Conservation (phyloP, 305 asterid genomes). For the Salvia sclarea region DNA sequence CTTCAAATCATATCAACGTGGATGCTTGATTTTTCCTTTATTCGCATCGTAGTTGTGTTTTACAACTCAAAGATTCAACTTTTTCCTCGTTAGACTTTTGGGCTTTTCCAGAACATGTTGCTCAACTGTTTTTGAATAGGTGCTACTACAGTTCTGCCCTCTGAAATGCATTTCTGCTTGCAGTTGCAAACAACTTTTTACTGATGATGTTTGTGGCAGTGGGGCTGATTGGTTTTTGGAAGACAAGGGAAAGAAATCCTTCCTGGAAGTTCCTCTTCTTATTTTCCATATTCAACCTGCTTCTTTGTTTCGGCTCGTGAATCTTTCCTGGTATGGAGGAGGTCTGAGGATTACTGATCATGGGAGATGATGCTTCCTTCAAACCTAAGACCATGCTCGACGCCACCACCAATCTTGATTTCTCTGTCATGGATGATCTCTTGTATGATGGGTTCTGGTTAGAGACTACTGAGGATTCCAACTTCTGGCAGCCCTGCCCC, state of each 20-base stretch:
- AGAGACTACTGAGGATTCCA: constrained; percentile 57
- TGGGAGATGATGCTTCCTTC: constrained; percentile 54
- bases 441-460: constrained; percentile 76
- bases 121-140: neutral
- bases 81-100: neutral
- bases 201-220: constrained; percentile 40
- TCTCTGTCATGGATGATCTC: constrained; percentile 64
- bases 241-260: constrained; percentile 47
- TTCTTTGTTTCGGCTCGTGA: constrained; percentile 48
- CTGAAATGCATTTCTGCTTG: constrained; percentile 49
- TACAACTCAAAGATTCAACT: constrained; percentile 15
- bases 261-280: constrained; percentile 53
- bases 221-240: constrained; percentile 43
- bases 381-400: constrained; percentile 41
- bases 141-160: constrained; percentile 1
- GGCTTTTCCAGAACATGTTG: neutral
- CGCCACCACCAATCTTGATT: constrained; percentile 40
- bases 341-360: constrained; percentile 38
- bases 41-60: neutral
- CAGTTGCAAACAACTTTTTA: constrained; percentile 21
- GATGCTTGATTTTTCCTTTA: neutral
- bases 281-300: constrained; percentile 49
- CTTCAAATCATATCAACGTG: neutral
- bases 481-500: constrained; percentile 51
- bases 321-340: neutral